Evolutionary conservation across 257 asterid species (phyloP), one percentile per base, ranked within the genome.

Genomic region (Sherardia arvensis): DNA sequence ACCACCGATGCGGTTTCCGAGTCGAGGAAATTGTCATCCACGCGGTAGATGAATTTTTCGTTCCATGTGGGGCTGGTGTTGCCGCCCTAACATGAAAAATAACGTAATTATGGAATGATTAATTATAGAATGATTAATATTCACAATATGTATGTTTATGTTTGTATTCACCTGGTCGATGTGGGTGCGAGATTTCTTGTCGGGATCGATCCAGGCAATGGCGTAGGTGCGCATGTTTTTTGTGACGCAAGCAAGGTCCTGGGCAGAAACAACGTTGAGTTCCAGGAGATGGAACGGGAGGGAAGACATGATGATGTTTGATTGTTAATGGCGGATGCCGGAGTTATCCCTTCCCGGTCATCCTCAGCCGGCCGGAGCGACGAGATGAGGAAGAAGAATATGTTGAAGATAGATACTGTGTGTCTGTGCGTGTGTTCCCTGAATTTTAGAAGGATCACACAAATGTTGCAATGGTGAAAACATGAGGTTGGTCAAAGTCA

Each of bases 231-330:
- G 80, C 45, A 72, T 70, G 27, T 69, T 66, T 49, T 69, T 83
- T 4, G 80, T 59, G 2, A 64, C 58, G 1, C 77, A 79, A 2
- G 83, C 69, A 14, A 88, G 76, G 30, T 85, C 88, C 64, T 83
- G 96, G 32, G 94, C 94, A 3, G 94, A 85, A 66, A 88, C 78
- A 18, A 88, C 47, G 30, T 27, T 83, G 69, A 88, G 80, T 84
- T 88, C 87, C 36, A 88, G 75, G 73, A 88, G 75, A 25, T 71
- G 75, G 56, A 56, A 71, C 0, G 61, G 70, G 58, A 65, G 54
- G 1, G 58, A 59, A 64, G 70, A 38, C 75, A 71, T 71, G n/a
- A n/a, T n/a, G n/a, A n/a, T n/a, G 20, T 49, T n/a, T 49, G 56
- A 7, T 49, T n/a, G n/a, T n/a, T n/a, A 40, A 18, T 20, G 25